Base-by-base conservation (phyloP, 2,329 filamentous ascomycete genomes). In the Colletotrichum costaricense region DNA sequence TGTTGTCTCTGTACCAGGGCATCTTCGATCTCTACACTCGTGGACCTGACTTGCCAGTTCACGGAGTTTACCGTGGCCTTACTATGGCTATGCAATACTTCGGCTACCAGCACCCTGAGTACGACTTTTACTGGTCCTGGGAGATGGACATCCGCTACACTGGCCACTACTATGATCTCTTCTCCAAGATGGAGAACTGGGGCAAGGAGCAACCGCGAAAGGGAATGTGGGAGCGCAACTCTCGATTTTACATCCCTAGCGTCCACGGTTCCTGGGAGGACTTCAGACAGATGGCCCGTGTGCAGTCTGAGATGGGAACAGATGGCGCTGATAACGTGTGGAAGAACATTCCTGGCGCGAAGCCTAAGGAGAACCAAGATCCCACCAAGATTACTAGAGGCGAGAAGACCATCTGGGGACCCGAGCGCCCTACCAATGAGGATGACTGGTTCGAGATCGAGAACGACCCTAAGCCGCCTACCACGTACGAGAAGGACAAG, bases 81-180 rank as follows among this genome's bases (percentile, higher is more conserved):
- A 95, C 95, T 78, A 97, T 98, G 94, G 95, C 95, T 0, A 92
- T 98, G 86, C 95, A 98, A 79, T 94, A 96, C 82, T 98, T 98
- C 81, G 94, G 95, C 6, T 92, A 95, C 79, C 89, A 91, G 78
- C 95, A 98, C 82, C 93, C 94, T 1, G 95, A 97, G 81, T 98
- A 95, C 79, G 94, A 97, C 60, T 94, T 92, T 83, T 95, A 95
- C 82, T 98, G 95, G 95, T 94, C 97, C 76, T 97, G 95, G 94
- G 95, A 98, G 82, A 96, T 97, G 92, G 95, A 98, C 78, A 91
- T 95, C 57, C 92, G 95, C 35, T 97, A 97, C 81, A 97, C 93
- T 0, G 95, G 95, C 46, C 95, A 98, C 82, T 96, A 94, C 85
- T 95, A 93, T 76, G 90, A 94, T 74, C 82, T 94, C 24, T 89